Evolutionary conservation across 192 early-diverging fungal genomes (phyloP).

Genomic region (Coemansia sp.): DNA sequence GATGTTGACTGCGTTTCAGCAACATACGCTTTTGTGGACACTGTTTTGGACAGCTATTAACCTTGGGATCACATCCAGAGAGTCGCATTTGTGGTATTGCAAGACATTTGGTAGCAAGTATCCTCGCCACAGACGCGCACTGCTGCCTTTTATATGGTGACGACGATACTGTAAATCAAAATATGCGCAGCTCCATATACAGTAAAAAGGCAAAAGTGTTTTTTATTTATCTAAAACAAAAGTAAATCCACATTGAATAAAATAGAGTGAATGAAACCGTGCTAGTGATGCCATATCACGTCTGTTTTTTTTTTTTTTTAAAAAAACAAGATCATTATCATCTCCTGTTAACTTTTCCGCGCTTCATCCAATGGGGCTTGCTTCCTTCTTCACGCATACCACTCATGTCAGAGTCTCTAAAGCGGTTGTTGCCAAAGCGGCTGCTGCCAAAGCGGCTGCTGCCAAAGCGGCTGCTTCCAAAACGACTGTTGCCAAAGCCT

Average conservation of each 20-base stretch:
- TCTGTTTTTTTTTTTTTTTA: too few relatives aligned
- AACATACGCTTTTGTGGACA: conserved; percentile 42
- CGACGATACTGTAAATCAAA: neutral
- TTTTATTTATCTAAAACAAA: neutral
- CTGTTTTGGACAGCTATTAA: conserved; percentile 66
- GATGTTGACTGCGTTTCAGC: conserved; percentile 53
- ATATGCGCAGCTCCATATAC: neutral
- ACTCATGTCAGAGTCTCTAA: neutral
- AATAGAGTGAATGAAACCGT: too few relatives aligned
- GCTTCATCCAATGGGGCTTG: conserved; percentile 1
- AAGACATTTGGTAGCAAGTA: conserved; percentile 60
- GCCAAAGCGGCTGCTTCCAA: neutral
- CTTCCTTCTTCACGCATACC: neutral
- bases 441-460: neutral
- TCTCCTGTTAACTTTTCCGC: neutral
- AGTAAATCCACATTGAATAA: too few relatives aligned
- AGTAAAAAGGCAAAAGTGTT: neutral
- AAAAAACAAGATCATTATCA: neutral
- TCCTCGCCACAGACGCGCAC: conserved; percentile 22
- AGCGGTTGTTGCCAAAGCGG: neutral
- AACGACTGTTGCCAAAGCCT: neutral
- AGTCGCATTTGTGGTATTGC: conserved; percentile 72
- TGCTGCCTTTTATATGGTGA: conserved; percentile 43
- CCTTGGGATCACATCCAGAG: conserved; percentile 62
- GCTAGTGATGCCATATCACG: too few relatives aligned